Evolutionary conservation across 1,139 yeast species (phyloP).

Genomic region (Lodderomyces parapsilosis): DNA sequence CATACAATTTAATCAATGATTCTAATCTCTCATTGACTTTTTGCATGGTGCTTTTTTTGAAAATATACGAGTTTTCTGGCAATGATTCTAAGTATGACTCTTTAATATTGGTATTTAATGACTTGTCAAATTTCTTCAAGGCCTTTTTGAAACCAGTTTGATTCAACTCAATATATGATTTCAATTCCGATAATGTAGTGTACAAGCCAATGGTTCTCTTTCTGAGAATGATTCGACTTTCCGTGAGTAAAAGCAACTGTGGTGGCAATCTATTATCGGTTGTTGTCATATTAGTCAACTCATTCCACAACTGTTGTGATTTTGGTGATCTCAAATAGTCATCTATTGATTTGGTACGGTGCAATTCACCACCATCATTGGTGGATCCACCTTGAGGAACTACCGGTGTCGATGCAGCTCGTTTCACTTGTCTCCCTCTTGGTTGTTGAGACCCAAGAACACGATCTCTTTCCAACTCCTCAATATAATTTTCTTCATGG

Average conservation of each 20-base stretch:
- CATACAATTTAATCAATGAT: slow-evolving; percentile 36
- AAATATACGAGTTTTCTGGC: slow-evolving; percentile 33
- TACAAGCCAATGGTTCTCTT: slow-evolving; percentile 56
- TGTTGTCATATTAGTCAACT: slow-evolving; percentile 20
- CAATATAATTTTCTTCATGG: slow-evolving; percentile 23
- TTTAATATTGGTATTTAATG: slow-evolving; percentile 44
- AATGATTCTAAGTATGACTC: slow-evolving; percentile 35
- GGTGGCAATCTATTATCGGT: slow-evolving; percentile 31
- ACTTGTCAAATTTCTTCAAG: slow-evolving; percentile 68
- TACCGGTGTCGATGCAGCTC: slow-evolving; percentile 14
- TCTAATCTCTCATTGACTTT: slow-evolving; percentile 44
- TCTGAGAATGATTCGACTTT: slow-evolving; percentile 51
- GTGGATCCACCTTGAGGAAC: slow-evolving; percentile 7
- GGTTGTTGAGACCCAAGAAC: slow-evolving; percentile 2
- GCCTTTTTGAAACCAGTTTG: slow-evolving; percentile 69
- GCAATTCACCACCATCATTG: slow-evolving; percentile 14
- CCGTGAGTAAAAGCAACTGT: slow-evolving; percentile 39
- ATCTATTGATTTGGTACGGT: slow-evolving; percentile 35
- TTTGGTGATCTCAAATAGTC: slow-evolving; percentile 40
- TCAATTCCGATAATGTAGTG: slow-evolving; percentile 62
- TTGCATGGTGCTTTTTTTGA: slow-evolving; percentile 39
- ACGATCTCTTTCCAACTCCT: slow-evolving; percentile 10
- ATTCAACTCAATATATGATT: slow-evolving; percentile 65
- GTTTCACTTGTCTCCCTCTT: slow-evolving; percentile 9
- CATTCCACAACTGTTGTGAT: slow-evolving; percentile 36